Base-by-base conservation (phyloP, 73 alveolate genomes). In the Paramecium tetraurelia region DNA sequence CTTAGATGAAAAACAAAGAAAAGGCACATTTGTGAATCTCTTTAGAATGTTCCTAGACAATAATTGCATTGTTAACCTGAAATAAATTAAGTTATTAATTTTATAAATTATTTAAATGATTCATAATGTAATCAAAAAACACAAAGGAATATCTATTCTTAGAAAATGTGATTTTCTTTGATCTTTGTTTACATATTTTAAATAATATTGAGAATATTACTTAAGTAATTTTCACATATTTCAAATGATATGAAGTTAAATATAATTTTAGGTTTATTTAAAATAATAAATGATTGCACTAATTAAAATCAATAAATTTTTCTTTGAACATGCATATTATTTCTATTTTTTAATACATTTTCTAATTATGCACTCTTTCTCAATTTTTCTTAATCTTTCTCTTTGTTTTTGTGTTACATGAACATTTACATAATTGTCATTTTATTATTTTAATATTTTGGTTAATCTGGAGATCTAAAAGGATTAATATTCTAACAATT, bases 401-500 rank as follows among this genome's bases (percentile, higher is more conserved):
- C 86, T 72, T 72, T 72, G 14, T 72, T 72, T 38, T 72, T 72
- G 8, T 72, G 59, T 72, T 72, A 20, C 86, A 72, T 72, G 35
- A 72, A 72, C 86, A 72, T 72, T 24, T 72, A 72, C 86, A 72
- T 72, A 29, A 72, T 72, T n/a, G 86, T 72, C 86, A 72, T 36
- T 38, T 72, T 72, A 0, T 40, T 72, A 72, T 72, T 72, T 72
- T 72, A 72, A 72, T 72, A 72, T 36, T 72, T 72, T 10, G 86
- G 86, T 33, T 72, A 36, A 35, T 72, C 86, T 35, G 86, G 86
- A 36, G 86, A 72, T 72, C 86, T 31, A 18, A 72, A 72, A 16
- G 86, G 86, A 72, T 72, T 72, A 16, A 72, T 72, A 72, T 72
- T 72, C 18, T 72, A 36, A 72, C 59, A 72, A 72, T 72, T 72